Evolutionary conservation across 2,329 filamentous ascomycete species (phyloP), one percentile per base, ranked within the genome.

Genomic region (Penicillium sp.): DNA sequence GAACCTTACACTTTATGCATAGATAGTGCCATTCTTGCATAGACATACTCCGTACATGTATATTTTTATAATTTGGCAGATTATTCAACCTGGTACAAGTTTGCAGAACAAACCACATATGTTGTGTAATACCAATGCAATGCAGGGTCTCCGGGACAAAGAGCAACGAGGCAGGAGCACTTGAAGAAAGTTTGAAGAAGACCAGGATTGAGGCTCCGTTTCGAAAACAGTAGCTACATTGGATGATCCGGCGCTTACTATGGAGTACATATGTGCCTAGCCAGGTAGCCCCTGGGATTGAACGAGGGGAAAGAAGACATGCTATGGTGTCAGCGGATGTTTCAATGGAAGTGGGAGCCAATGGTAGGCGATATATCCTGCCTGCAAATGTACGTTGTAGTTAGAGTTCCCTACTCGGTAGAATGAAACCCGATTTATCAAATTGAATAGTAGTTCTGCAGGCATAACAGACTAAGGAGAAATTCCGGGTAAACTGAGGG

Each of bases 191-290:
- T 47, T 41, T 34, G 35, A 39, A 41, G 18, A 26, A 13, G 10
- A 32, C 19, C 11, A 52, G n/a, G n/a, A n/a, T 39, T 18, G 18
- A 43, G 9, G 36, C 34, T 45, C 57, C 57, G 57, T 52, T 32
- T 55, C 55, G 7, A 57, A 59, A 57, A 50, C 14, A 57, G 57
- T 47, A 53, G 34, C 18, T 32, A 13, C 9, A 43, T 10, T 13
- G 16, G 58, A 40, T 44, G 56, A 60, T 59, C 54, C 34, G 43
- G 50, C 45, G 54, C 46, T 53, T 56, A 46, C 35, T 30, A 32
- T 23, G 23, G 23, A 23, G 23, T 23, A 23, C 23, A 23, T 23
- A 23, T 23, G 23, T 23, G 23, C 23, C 23, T 23, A 23, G 23
- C 5, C 29, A 9, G 10, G 29, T 30, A 36, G 47, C 54, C 43